Base-by-base conservation (phyloP, 805 yeast species). In the Ogataea philodendri region DNA sequence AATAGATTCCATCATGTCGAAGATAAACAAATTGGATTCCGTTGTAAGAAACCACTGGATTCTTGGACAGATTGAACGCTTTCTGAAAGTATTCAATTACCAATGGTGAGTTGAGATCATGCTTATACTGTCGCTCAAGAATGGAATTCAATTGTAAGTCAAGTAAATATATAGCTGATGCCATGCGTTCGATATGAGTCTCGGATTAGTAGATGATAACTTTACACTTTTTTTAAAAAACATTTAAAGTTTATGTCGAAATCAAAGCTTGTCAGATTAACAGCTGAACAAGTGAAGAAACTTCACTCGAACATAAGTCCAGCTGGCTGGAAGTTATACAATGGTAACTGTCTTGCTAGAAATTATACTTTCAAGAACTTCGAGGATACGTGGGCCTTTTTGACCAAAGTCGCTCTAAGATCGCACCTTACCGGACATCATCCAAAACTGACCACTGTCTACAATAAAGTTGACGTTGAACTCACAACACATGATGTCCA, bases 381-480 rank as follows among this genome's bases (percentile, higher is more conserved):
- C 51, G 78, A 76, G 41, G 69, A 69, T 26, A 79, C 90, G 0
- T 81, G 89, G 87, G 55, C 73, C 7, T 81, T 81, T 49, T 57
- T 84, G 13, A 78, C 74, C 17, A 66, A 68, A 29, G 69, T 83
- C 1, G 71, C 85, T 1, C 56, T 72, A 59, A 59, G 76, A 33
- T 69, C 84, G 0, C 83, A 81, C 51, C 48, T 67, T 1, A 55
- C 62, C 50, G 81, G 77, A 4, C 90, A 84, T 49, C 94, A 84
- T 54, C 90, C 93, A 0, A 77, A 78, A 0, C 74, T 84, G 9
- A 66, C 64, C 0, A 82, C 82, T 3, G 70, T 77, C 0, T 84
- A 82, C 50, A 84, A 76, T 42, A 60, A 63, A 19, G 83, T 82
- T 1, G 60, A 64, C 10, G 41, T 84, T 3, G 61, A 64, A 16